Evolutionary conservation across 306 rosid genomes (phyloP), one percentile per base, ranked within the genome.

Genomic region (Crataegus laevigata): DNA sequence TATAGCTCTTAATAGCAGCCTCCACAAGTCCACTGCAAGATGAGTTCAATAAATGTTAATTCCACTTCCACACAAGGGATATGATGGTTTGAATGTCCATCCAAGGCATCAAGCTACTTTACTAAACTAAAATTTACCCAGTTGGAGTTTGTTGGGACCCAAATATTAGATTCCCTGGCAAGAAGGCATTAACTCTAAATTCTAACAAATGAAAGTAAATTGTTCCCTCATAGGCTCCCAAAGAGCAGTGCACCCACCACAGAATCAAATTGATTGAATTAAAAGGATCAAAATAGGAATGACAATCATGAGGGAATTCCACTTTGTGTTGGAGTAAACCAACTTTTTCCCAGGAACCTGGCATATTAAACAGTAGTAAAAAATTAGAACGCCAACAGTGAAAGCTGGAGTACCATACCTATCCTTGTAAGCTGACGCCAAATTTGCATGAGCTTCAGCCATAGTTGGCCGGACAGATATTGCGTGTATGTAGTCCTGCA

Each of bases 401-500:
- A 14, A 34, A 45, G 59, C 11, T 61, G 60, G 34, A 78, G 45
- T 52, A 42, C 9, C 64, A 80, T 70, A 92, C 99, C 98, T 96
- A 79, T 96, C 99, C 82, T 96, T 96, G 84, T 92, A 92, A 61
- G 99, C 98, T 72, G 99, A 96, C 65, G 99, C 99, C 89, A 96
- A 81, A 80, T 96, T 96, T 57, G 98, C 99, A 90, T 96, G 99
- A 67, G 99, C 99, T 84, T 96, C 99, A 21, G 99, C 99, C 98
- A 92, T 92, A 7, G 86, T 76, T 29, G 99, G 98, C 82, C 97
- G 87, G 74, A 89, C 87, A 82, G 83, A 66, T 73, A 96, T 90
- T 47, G 99, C 99, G 51, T 82, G 87, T 32, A 83, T 61, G 73
- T 96, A 96, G 82, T 96, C 99, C 73, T 89, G 97, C 84, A 96